phyloP scores from a whole-genome alignment of 768 basidiomycete species.

The Boletus rufocinnamomeus region DNA sequence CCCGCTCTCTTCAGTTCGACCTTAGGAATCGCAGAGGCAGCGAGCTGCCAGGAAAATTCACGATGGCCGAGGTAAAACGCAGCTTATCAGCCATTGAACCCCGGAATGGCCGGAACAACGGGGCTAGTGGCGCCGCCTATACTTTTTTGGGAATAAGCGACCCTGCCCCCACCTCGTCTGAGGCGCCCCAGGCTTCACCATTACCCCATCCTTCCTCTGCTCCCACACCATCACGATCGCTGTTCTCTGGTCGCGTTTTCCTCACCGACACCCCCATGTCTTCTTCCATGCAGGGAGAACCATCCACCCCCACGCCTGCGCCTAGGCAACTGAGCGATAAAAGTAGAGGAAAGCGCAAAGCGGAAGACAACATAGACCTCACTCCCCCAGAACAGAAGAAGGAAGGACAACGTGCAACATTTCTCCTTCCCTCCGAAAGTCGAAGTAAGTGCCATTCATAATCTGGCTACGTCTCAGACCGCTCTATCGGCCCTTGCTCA shows the following conservation, averaged over 20 bases:
- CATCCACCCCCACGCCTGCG: slow-evolving; percentile 38
- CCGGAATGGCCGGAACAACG: slow-evolving; percentile 15
- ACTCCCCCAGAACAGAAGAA: slow-evolving; percentile 67
- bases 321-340: slow-evolving; percentile 36
- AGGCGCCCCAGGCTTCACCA: slow-evolving; percentile 10
- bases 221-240: slow-evolving; percentile 23
- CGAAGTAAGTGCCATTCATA: slow-evolving; percentile 49
- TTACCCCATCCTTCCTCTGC: slow-evolving; percentile 18
- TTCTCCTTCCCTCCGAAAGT: slow-evolving; percentile 55
- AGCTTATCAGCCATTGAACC: slow-evolving; percentile 29
- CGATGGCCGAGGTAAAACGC: slow-evolving; percentile 29
- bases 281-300: slow-evolving; percentile 22
- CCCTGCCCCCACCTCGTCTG: slow-evolving; percentile 16
- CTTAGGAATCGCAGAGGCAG: slow-evolving; percentile 18
- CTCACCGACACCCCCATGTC: slow-evolving; percentile 13
- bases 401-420: slow-evolving; percentile 55
- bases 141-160: slow-evolving; percentile 21
- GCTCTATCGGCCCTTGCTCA: slow-evolving; percentile 28
- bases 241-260: slow-evolving; percentile 16
- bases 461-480: slow-evolving; percentile 21
- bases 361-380: slow-evolving; percentile 67
- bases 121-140: slow-evolving; percentile 18
- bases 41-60: slow-evolving; percentile 6
- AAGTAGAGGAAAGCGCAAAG: slow-evolving; percentile 68
- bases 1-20: slow-evolving; percentile 27